Base-by-base conservation (phyloP, 805 yeast genomes). In the Tetrapisispora nanseiensis region DNA sequence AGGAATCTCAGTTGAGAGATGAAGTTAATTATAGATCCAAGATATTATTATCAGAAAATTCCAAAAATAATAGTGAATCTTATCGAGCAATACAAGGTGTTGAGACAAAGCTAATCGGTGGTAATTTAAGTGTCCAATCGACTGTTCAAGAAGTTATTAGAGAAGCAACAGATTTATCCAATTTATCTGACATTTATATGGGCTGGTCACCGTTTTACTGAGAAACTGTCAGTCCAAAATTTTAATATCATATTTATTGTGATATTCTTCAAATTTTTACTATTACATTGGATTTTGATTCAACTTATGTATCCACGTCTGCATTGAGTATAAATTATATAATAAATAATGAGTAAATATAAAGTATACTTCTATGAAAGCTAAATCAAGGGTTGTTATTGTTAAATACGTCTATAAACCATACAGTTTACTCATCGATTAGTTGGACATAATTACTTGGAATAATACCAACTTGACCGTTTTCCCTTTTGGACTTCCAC, bases 401-500 rank as follows among this genome's bases (percentile, higher is more conserved):
- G 8, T 24, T 24, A 24, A 24, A 24, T 24, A 24, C 47, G n/a
- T n/a, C n/a, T n/a, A n/a, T n/a, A n/a, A n/a, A n/a, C 18, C 16
- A 11, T 12, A 4, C 4, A 4, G 19, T 15, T n/a, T 21, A 22
- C n/a, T 33, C 44, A 15, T 73, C 78, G 44, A 82, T 66, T 46
- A 87, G 69, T 62, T 85, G 85, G 37, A 90, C 89, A 58, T 90
- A 90, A 63, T 90, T 92, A 54, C 95, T 82, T 39, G 98, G 97
- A 63, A 95, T 87, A 55, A 90, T 90, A 51, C 97, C 98, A 34
- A 86, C 83, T 61, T 87, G 92, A 27, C 98, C 98, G 51, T 78
- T 82, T 8, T 82, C 72, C 56, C 89, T 76, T 61, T 83, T 78
- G 32, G 95, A 97, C 66, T 87, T 95, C 97, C 97, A 90, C 98